phyloP scores from a whole-genome alignment of 768 basidiomycete genomes.

The Kwoniella shandongensis region DNA sequence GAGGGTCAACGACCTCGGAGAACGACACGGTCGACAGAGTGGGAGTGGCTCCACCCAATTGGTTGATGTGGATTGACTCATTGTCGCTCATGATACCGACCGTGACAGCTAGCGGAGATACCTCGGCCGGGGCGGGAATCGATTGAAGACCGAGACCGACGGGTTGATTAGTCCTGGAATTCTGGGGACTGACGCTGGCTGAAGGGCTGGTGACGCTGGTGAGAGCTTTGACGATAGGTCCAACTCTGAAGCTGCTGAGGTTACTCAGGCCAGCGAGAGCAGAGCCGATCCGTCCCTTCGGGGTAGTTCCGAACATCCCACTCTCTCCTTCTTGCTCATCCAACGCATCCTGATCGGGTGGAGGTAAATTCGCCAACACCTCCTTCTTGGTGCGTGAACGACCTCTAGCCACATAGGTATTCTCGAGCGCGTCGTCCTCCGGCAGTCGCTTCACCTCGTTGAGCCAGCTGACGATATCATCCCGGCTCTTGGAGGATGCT shows the following conservation, averaged over 20 bases:
- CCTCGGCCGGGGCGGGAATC: conserved; percentile 30
- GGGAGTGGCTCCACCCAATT: conserved; percentile 36
- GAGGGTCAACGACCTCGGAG: conserved; percentile 42
- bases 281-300: conserved; percentile 39
- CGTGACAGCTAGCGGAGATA: conserved; percentile 31
- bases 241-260: conserved; percentile 26
- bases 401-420: conserved; percentile 8
- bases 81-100: conserved; percentile 15
- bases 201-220: conserved; percentile 26
- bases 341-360: conserved; percentile 19
- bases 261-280: conserved; percentile 33
- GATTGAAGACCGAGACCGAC: conserved; percentile 30
- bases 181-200: background rate
- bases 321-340: conserved; percentile 24
- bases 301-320: conserved; percentile 32
- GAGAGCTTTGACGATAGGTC: conserved; percentile 42
- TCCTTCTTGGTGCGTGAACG: conserved; percentile 19
- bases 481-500: conserved; percentile 39
- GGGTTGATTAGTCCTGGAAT: background rate
- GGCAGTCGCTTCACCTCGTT: conserved; percentile 32
- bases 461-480: conserved; percentile 48
- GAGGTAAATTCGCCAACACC: conserved; percentile 18
- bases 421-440: conserved; percentile 3
- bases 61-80: background rate
- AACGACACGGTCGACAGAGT: conserved; percentile 45